phyloP scores from a whole-genome alignment of 805 yeast species.

The Yarrowia sp. region DNA sequence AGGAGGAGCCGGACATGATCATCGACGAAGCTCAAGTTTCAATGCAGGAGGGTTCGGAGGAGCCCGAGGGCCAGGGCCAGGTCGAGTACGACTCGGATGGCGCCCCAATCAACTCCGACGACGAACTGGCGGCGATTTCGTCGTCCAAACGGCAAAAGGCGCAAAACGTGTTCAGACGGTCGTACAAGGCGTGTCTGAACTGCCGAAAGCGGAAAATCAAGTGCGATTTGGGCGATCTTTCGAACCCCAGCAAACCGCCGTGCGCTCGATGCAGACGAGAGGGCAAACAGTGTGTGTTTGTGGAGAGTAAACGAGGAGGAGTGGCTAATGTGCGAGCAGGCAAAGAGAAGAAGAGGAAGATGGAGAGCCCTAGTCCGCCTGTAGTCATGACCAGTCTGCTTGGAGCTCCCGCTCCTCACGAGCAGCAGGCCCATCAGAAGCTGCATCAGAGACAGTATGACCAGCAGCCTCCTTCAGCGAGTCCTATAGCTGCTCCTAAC shows the following conservation, averaged over 20 bases:
- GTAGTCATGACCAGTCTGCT: neutral
- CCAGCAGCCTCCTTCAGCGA: neutral
- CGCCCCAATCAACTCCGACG: conserved; percentile 3
- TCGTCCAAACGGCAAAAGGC: conserved; percentile 34
- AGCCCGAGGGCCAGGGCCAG: neutral
- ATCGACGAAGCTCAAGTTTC: conserved; percentile 1
- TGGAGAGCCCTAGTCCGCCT: conserved; percentile 33
- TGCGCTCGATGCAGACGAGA: conserved; percentile 87
- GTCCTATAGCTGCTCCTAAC: neutral
- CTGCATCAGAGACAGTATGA: neutral
- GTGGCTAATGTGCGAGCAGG: conserved; percentile 52
- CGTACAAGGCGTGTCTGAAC: conserved; percentile 82
- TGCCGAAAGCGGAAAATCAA: conserved; percentile 84
- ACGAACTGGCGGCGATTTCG: conserved; percentile 26
- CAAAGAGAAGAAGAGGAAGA: conserved; percentile 42
- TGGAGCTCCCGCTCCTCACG: neutral
- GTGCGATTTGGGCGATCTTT: conserved; percentile 83
- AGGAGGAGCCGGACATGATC: conserved; percentile 11
- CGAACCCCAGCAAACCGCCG: conserved; percentile 76
- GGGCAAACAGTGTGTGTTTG: conserved; percentile 77
- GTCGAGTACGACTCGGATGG: conserved; percentile 29
- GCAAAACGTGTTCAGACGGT: conserved; percentile 58
- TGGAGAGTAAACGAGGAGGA: conserved; percentile 65
- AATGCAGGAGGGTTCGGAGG: conserved; percentile 24
- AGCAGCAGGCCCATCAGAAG: neutral